phyloP scores from a whole-genome alignment of 2,329 filamentous ascomycete species.

The Cryphonectria naterciae region DNA sequence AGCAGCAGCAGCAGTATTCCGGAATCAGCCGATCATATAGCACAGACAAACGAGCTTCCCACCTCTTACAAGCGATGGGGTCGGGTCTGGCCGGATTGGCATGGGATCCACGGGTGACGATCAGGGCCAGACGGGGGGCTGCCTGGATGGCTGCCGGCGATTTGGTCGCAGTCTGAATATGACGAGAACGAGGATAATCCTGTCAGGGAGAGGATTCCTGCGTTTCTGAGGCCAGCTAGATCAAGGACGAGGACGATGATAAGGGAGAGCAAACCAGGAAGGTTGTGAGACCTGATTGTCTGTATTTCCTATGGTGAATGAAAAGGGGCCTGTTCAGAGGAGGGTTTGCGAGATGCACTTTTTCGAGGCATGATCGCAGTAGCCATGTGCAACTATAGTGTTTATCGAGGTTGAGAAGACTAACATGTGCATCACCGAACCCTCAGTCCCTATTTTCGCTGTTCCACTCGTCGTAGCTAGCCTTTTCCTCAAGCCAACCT shows the following conservation, averaged over 20 bases:
- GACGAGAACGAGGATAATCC: neutral
- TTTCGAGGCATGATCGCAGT: neutral
- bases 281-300: neutral
- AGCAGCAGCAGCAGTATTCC: neutral
- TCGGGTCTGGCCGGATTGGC: neutral
- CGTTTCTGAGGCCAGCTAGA: neutral
- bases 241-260: neutral
- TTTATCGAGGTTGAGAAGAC: neutral
- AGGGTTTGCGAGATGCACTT: neutral
- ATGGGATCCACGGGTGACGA: neutral
- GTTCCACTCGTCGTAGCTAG: too few relatives aligned
- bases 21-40: neutral
- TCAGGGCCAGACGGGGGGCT: neutral
- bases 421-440: neutral
- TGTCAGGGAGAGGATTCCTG: neutral
- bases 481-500: too few relatives aligned
- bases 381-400: neutral
- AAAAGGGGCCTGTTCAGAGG: neutral
- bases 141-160: too few relatives aligned
- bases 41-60: neutral
- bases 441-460: neutral
- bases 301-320: too few relatives aligned
- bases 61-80: neutral
- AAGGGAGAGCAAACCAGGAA: neutral
- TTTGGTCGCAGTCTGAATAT: neutral